Evolutionary conservation across 2,329 filamentous ascomycete genomes (phyloP).

Genomic region (Stagonosporopsis rhizophila): DNA sequence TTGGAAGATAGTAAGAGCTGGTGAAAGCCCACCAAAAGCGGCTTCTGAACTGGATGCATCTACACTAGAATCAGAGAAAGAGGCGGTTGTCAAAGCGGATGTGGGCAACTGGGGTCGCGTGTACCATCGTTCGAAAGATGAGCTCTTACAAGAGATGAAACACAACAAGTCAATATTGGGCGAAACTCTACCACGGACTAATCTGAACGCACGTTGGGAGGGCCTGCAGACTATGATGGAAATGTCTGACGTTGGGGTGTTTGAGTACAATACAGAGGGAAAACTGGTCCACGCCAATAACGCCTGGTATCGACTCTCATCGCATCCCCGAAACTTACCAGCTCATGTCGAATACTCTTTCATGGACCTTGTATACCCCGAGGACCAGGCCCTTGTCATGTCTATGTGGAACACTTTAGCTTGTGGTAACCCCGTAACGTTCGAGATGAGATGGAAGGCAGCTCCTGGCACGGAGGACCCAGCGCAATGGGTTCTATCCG

Average conservation of each 20-base stretch:
- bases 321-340: conserved; percentile 29
- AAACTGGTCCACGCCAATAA: conserved; percentile 40
- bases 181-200: conserved; percentile 12
- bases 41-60: neutral
- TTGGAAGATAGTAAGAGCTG: conserved; percentile 31
- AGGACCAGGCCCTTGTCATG: conserved; percentile 37
- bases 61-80: neutral
- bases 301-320: conserved; percentile 39
- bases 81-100: neutral
- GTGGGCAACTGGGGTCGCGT: neutral
- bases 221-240: conserved; percentile 44
- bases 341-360: conserved; percentile 37
- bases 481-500: conserved; percentile 39
- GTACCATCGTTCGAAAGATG: conserved; percentile 18
- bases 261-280: conserved; percentile 38
- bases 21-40: neutral
- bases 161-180: conserved; percentile 5
- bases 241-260: conserved; percentile 46
- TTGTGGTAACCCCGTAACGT: conserved; percentile 37
- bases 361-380: conserved; percentile 40
- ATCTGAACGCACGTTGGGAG: conserved; percentile 35
- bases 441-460: conserved; percentile 46
- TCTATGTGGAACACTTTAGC: conserved; percentile 40
- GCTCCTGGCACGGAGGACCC: conserved; percentile 19
- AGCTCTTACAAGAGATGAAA: conserved; percentile 13